Percentiles rank a stretch among this genome's conserved stretches.
phyloP scores from a whole-genome alignment of 2,329 filamentous ascomycete genomes.

The Botryotinia convoluta region DNA sequence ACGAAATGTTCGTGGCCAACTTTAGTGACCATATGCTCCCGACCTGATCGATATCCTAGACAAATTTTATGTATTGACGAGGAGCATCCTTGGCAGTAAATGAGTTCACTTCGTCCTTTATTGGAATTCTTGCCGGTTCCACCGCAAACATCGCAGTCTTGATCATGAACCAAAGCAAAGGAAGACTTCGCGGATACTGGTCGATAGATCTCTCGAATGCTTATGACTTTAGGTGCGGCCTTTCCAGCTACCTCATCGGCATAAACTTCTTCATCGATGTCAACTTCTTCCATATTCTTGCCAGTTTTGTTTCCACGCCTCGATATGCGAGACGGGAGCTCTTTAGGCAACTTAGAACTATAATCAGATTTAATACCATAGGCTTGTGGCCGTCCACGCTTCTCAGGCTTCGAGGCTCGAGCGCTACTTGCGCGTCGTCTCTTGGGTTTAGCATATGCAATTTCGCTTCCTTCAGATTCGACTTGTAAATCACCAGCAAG shows the following conservation, averaged over 20 bases:
- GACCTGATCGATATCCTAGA: slow-evolving; percentile 66
- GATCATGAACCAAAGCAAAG: slow-evolving; percentile 69
- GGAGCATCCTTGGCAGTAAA: slow-evolving; percentile 91
- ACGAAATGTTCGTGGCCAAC: slow-evolving; percentile 74
- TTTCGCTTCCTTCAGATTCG: slow-evolving; percentile 48
- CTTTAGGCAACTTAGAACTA: slow-evolving; percentile 25
- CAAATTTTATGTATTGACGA: slow-evolving; percentile 80
- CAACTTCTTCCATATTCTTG: slow-evolving; percentile 46
- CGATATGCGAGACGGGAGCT: slow-evolving; percentile 37
- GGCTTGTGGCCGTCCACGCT: slow-evolving; percentile 20
- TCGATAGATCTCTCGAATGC: slow-evolving; percentile 73
- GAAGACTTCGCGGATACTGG: slow-evolving; percentile 56
- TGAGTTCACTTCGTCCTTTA: slow-evolving; percentile 60
- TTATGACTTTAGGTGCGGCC: slow-evolving; percentile 53
- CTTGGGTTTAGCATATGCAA: slow-evolving; percentile 49
- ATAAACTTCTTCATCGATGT: slow-evolving; percentile 52
- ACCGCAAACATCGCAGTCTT: slow-evolving; percentile 70
- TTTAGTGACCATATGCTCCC: slow-evolving; percentile 92
- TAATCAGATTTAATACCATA: slow-evolving; percentile 7
- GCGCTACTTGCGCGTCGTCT: slow-evolving; percentile 1
- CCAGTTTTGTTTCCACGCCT: slow-evolving; percentile 35
- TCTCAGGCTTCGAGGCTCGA: slow-evolving; percentile 20
- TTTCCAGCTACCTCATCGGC: slow-evolving; percentile 47
- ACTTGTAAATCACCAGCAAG: slow-evolving; percentile 26
- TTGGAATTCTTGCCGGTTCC: slow-evolving; percentile 50